Base-by-base conservation (phyloP, 108 stramenopile species). In the Nitzschia putrida region DNA sequence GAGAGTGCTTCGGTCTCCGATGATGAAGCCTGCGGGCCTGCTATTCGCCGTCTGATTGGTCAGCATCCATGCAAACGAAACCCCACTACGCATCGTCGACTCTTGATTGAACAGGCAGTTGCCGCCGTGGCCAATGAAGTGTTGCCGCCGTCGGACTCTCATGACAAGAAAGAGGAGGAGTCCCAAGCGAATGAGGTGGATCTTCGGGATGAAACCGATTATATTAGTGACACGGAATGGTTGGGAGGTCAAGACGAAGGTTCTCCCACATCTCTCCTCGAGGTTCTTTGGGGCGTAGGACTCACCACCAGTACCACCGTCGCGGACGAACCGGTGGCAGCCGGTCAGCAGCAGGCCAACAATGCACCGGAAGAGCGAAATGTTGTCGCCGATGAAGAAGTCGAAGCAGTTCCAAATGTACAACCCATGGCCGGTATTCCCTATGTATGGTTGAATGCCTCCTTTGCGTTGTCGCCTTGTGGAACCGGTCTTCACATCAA, bases 181-280 rank as follows among this genome's bases (percentile, higher is more conserved):
- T 34, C 29, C 29, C 29, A 34, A 34, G n/a, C n/a, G n/a, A 34
- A 34, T 34, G 29, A 34, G 29, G 29, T 34, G 1, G 29, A 34
- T 34, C 29, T 34, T 34, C 29, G 66, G 40, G 79, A 79, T 43
- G 64, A 73, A 1, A 65, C 72, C 7, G 73, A 71, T 9, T 78
- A 73, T 42, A 45, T 82, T 11, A 70, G 68, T 51, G 81, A 83
- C 23, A 59, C 52, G 67, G 81, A 83, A 21, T 83, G 81, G 81
- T 22, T 78, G 29, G 47, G 6, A 4, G 47, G 47, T 18, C 20
- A 51, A 10, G 53, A n/a, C 10, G 34, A 50, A 10, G 53, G 22
- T 12, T 63, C 70, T 44, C 26, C 53, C 34, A 39, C 59, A 20
- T 23, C 43, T 41, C 44, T 66, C 21, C 56, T 24, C 39, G 29